These are phyloP conservation scores for Fusarium xyrophilum DNA, from an alignment of 2,329 filamentous ascomycete genomes.

Conservation along the genomic window DNA sequence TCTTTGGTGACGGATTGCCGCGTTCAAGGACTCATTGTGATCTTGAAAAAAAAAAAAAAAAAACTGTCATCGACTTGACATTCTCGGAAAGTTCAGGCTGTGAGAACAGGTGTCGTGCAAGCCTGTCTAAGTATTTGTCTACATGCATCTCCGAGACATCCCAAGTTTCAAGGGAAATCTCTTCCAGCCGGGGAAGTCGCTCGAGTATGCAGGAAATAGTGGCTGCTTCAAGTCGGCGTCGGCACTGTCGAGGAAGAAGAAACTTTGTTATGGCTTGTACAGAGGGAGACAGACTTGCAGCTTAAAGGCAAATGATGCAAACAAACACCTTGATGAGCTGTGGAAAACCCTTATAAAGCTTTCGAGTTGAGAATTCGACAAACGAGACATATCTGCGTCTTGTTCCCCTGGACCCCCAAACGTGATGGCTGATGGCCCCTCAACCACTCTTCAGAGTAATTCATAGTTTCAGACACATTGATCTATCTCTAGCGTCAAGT, in stretches of 20 bases:
- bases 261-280: not conserved
- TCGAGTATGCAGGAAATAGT: not conserved
- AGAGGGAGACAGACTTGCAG: not conserved
- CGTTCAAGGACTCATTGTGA: slow-evolving; percentile 10
- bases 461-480: not conserved
- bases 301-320: no score
- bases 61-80: slow-evolving; percentile 36
- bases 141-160: not conserved
- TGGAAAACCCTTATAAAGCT: no score
- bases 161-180: not conserved
- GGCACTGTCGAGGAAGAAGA: not conserved
- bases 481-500: not conserved
- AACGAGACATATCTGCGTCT: not conserved
- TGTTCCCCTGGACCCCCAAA: not conserved
- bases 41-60: slow-evolving; percentile 21
- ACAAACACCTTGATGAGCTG: no score
- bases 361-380: not conserved
- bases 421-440: not conserved
- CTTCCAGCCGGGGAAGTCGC: not conserved
- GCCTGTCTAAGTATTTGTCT: rapidly evolving
- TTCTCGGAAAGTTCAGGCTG: not conserved
- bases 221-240: not conserved
- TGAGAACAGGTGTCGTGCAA: not conserved
- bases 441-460: not conserved
- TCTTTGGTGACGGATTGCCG: not conserved